Evolutionary conservation across 148 eudicot genomes (phyloP).

Genomic region (Camellia sinensis): DNA sequence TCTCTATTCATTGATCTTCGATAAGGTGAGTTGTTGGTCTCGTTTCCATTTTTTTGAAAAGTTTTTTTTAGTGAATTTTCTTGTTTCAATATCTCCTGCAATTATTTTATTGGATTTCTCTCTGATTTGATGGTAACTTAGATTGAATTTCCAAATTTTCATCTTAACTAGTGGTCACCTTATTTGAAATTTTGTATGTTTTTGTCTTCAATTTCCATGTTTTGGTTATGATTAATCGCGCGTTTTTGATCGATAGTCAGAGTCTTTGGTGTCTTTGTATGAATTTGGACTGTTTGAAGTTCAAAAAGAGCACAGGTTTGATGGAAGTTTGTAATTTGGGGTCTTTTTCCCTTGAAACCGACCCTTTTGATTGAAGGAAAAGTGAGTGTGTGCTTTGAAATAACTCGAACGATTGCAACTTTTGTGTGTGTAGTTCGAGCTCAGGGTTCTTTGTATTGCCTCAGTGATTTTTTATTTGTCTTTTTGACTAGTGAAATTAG

Average conservation of each 20-base stretch:
- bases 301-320: neutral
- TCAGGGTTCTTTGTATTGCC: neutral
- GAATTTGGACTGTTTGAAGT: neutral
- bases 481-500: neutral
- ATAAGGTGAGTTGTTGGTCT: slow-evolving; percentile 15
- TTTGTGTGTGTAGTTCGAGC: neutral
- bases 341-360: neutral
- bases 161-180: neutral
- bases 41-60: neutral
- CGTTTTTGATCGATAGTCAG: neutral
- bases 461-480: no score
- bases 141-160: neutral
- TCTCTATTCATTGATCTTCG: neutral
- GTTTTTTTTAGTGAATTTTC: no score
- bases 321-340: neutral
- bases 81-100: neutral
- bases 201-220: no score
- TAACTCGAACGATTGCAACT: neutral
- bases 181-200: neutral
- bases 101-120: neutral
- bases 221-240: neutral
- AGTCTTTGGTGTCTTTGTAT: neutral
- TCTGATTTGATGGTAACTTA: no score
- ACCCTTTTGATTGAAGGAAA: neutral
- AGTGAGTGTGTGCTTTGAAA: neutral